Evolutionary conservation across 306 rosid genomes (phyloP).

Genomic region (Erythrophleum fordii): DNA sequence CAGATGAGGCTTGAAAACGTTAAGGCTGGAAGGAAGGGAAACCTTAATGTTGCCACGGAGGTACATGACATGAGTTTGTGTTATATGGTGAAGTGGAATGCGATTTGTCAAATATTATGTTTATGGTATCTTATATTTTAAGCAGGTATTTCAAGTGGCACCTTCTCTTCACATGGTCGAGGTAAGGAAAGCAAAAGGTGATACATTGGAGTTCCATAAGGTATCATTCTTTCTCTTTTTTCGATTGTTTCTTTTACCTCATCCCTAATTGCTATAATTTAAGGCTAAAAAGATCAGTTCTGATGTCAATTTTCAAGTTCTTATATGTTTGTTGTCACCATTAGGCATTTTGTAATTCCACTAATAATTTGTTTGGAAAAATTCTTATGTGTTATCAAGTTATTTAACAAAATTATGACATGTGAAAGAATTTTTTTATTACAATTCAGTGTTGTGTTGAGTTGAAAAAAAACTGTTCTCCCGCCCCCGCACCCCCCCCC

Average conservation of each 20-base stretch:
- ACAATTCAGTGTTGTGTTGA: not conserved
- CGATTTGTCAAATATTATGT: constrained; percentile 1
- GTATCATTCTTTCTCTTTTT: constrained; percentile 42
- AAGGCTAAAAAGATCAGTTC: not conserved
- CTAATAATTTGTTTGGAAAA: not conserved
- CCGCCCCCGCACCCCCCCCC: too few relatives aligned
- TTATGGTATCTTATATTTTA: not conserved
- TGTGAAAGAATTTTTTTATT: too few relatives aligned
- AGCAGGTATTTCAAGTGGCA: constrained; percentile 94
- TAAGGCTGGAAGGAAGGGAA: constrained; percentile 97
- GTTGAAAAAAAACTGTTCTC: too few relatives aligned
- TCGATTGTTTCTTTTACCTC: not conserved
- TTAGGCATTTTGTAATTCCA: not conserved
- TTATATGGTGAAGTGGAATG: constrained; percentile 9
- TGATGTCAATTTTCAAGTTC: not conserved
- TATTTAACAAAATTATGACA: not conserved
- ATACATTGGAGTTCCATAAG: constrained; percentile 97
- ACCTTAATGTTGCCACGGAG: constrained; percentile 98
- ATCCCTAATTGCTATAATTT: constrained; percentile 14
- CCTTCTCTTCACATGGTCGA: constrained; percentile 99
- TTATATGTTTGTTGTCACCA: not conserved
- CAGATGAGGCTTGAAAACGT: constrained; percentile 94
- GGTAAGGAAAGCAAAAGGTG: constrained; percentile 96
- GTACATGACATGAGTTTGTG: constrained; percentile 40
- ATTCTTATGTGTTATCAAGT: not conserved